These are phyloP conservation scores for Saitoella complicata DNA, from an alignment of 805 yeast species.

Conservation along the genomic window DNA sequence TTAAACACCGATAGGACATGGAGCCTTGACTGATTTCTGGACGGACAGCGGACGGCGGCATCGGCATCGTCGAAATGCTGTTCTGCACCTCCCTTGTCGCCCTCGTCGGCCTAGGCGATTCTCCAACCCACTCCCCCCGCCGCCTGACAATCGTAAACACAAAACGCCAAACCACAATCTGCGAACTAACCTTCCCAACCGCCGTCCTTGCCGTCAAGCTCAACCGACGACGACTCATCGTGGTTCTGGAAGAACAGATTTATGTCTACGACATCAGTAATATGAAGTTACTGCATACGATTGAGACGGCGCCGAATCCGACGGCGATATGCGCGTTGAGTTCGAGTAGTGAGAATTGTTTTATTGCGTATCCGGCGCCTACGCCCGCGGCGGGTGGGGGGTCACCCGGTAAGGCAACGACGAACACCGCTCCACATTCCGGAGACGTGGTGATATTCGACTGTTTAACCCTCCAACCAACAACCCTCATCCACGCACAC, in stretches of 20 bases:
- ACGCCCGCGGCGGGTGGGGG: slow-evolving; percentile 13
- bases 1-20: neutral
- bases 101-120: slow-evolving; percentile 62
- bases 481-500: slow-evolving; percentile 76
- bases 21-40: neutral
- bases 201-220: slow-evolving; percentile 54
- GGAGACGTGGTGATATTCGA: slow-evolving; percentile 74
- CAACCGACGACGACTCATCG: slow-evolving; percentile 68
- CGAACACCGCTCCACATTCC: slow-evolving; percentile 5
- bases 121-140: slow-evolving; percentile 49
- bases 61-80: slow-evolving; percentile 64
- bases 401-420: neutral
- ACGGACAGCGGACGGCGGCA: slow-evolving; percentile 22
- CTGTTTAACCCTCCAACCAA: slow-evolving; percentile 52
- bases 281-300: slow-evolving; percentile 62
- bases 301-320: slow-evolving; percentile 37
- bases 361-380: slow-evolving; percentile 41
- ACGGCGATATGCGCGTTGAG: slow-evolving; percentile 24
- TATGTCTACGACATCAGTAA: slow-evolving; percentile 81
- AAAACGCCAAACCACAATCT: slow-evolving; percentile 47
- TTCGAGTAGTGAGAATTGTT: slow-evolving; percentile 30
- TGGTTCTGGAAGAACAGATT: slow-evolving; percentile 63
- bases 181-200: slow-evolving; percentile 78
- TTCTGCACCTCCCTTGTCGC: slow-evolving; percentile 79
- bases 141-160: slow-evolving; percentile 72